Percentiles rank a stretch among this genome's conserved stretches.
phyloP scores from a whole-genome alignment of 2,329 filamentous ascomycete species.

The Gnomoniopsis smithogilvyi region DNA sequence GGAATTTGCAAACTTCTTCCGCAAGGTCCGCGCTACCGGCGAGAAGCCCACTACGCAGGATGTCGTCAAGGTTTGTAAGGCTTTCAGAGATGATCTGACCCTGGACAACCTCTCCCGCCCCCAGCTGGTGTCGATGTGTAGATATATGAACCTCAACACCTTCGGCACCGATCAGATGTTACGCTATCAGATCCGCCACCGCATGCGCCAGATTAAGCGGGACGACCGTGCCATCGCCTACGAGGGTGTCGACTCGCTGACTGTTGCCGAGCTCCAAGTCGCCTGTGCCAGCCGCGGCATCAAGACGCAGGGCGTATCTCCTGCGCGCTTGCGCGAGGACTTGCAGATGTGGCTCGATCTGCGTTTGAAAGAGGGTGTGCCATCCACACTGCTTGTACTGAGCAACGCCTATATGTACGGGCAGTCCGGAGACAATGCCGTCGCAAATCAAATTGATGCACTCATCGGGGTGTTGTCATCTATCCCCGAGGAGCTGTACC shows the following conservation, averaged over 20 bases:
- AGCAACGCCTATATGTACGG: conserved; percentile 98
- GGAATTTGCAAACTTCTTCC: conserved; percentile 96
- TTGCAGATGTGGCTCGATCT: conserved; percentile 93
- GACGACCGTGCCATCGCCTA: conserved; percentile 93
- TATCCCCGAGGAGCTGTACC: conserved; percentile 97
- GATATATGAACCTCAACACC: conserved; percentile 96
- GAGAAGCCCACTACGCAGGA: conserved; percentile 85
- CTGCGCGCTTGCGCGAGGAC: conserved; percentile 82
- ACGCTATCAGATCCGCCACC: conserved; percentile 92
- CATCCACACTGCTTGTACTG: conserved; percentile 89
- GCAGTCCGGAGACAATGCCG: conserved; percentile 72
- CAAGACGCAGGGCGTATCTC: conserved; percentile 87
- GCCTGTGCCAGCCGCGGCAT: conserved; percentile 91
- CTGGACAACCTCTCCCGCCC: conserved; percentile 95
- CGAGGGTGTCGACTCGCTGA: conserved; percentile 89
- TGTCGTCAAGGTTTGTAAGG: conserved; percentile 98
- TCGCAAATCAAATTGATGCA: conserved; percentile 87
- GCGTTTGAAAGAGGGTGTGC: conserved; percentile 89
- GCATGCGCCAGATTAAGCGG: conserved; percentile 98
- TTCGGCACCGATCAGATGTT: conserved; percentile 98
- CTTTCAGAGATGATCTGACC: conserved; percentile 96
- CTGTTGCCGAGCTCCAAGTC: conserved; percentile 88
- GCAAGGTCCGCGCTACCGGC: conserved; percentile 88
- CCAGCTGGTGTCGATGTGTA: conserved; percentile 95
- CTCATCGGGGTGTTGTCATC: conserved; percentile 88